These are phyloP conservation scores for Geranomyces michiganensis DNA, from an alignment of 192 early-diverging fungal genomes.

Conservation along the genomic window DNA sequence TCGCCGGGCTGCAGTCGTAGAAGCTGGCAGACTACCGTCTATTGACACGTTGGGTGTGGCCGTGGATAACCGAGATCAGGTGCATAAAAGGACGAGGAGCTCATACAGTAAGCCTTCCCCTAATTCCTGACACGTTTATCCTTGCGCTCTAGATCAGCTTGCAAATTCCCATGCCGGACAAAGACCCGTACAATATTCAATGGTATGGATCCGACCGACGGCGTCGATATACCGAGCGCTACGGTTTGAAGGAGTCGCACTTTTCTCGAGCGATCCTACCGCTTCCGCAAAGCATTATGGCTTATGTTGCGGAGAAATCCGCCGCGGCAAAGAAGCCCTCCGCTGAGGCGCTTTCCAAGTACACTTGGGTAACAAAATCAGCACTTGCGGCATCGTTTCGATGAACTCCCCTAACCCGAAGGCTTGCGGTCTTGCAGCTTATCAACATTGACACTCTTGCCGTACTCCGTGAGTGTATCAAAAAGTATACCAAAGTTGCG, in stretches of 20 bases:
- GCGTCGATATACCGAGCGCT: constrained; percentile 39
- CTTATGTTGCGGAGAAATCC: constrained; percentile 33
- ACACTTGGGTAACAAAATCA: constrained; percentile 39
- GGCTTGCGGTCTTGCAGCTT: constrained; percentile 31
- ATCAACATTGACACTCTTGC: constrained; percentile 48
- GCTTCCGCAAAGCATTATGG: constrained; percentile 37
- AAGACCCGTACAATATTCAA: constrained; percentile 54
- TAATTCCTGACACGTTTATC: not conserved
- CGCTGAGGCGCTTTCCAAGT: constrained; percentile 32
- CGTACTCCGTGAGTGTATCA: constrained; percentile 50
- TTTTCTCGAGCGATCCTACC: constrained; percentile 35
- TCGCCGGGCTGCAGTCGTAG: constrained; percentile 30
- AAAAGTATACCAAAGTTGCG: constrained; percentile 45
- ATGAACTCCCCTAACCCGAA: not conserved
- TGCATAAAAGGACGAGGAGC: too few relatives aligned
- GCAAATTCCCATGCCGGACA: constrained; percentile 33
- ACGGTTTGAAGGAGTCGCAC: constrained; percentile 43
- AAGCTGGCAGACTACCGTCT: constrained; percentile 44
- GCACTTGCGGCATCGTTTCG: not conserved
- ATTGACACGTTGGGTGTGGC: constrained; percentile 32
- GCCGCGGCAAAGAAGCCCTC: constrained; percentile 25
- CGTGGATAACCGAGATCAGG: not conserved
- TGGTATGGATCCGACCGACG: constrained; percentile 54
- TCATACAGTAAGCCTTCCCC: not conserved
- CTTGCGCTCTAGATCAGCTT: not conserved